phyloP scores from a whole-genome alignment of 768 basidiomycete species.

The Macrolepiota dolichaula region DNA sequence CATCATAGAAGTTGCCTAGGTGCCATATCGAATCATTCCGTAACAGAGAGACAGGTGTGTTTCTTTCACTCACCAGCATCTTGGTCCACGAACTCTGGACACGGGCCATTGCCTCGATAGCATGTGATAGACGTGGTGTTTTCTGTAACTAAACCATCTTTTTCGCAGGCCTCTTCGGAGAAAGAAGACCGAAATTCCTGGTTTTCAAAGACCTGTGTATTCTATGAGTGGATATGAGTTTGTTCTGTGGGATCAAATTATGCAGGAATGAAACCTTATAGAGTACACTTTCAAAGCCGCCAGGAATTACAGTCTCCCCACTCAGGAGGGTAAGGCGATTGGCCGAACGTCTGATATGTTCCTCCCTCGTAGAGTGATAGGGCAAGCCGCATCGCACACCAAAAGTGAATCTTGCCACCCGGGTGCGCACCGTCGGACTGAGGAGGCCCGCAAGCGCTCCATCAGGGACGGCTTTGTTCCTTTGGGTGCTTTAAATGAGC shows the following conservation, averaged over 20 bases:
- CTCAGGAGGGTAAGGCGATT: background rate
- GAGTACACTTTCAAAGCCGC: slow-evolving; percentile 28
- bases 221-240: background rate
- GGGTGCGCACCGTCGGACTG: slow-evolving; percentile 21
- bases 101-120: slow-evolving; percentile 16
- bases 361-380: slow-evolving; percentile 16
- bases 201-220: slow-evolving; percentile 25
- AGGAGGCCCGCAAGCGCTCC: slow-evolving; percentile 27
- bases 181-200: slow-evolving; percentile 31
- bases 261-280: slow-evolving; percentile 29
- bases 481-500: background rate
- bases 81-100: slow-evolving; percentile 20
- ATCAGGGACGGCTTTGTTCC: slow-evolving; percentile 30
- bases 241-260: background rate
- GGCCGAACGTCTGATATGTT: slow-evolving; percentile 19
- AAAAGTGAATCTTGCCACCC: slow-evolving; percentile 25
- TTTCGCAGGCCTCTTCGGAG: background rate
- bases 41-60: too few species aligned
- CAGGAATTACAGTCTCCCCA: background rate
- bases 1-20: slow-evolving; percentile 12
- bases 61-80: slow-evolving; percentile 19
- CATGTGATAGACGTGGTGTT: slow-evolving; percentile 15
- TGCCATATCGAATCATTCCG: too few species aligned
- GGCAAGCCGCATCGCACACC: slow-evolving; percentile 18
- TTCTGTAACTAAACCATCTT: slow-evolving; percentile 3